Base-by-base conservation (phyloP, 1,284 basidiomycete genomes). In the Marasmius fiardii region DNA sequence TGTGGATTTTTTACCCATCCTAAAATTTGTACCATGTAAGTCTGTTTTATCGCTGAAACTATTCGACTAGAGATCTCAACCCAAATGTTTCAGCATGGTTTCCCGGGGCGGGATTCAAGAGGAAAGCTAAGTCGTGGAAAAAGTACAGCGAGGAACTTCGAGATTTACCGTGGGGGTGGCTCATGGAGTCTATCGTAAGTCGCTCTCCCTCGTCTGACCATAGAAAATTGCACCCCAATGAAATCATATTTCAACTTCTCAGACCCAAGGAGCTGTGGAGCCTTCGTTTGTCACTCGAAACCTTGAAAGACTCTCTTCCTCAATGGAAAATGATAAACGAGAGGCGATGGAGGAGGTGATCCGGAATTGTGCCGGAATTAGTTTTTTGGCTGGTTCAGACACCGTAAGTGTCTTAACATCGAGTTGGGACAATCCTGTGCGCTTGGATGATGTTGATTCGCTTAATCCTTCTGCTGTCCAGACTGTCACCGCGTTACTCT, bases 401-500 rank as follows among this genome's bases (percentile, higher is more conserved):
- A 20, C n/a, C 10, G n/a, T 18, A 31, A n/a, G 8, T 49, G 21
- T 4, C 7, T 28, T 41, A n/a, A n/a, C n/a, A n/a, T n/a, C n/a
- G n/a, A n/a, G n/a, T n/a, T n/a, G n/a, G n/a, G n/a, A n/a, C n/a
- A n/a, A n/a, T n/a, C n/a, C n/a, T n/a, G n/a, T n/a, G n/a, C n/a
- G n/a, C n/a, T n/a, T n/a, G n/a, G n/a, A n/a, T n/a, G n/a, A n/a
- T n/a, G n/a, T n/a, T n/a, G n/a, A n/a, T n/a, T n/a, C n/a, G n/a
- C n/a, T n/a, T n/a, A n/a, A n/a, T n/a, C n/a, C n/a, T n/a, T n/a
- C n/a, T n/a, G n/a, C n/a, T n/a, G n/a, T 18, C 53, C 16, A 68
- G 66, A 66, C 65, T 11, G 62, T 62, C n/a, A 61, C 64, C 3
- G 48, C 61, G 11, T 24, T 68, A 16, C 44, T 55, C 1, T 58